Conservation (phyloP, 2,329 filamentous ascomycete species). For the Exophiala alcalophila region DNA sequence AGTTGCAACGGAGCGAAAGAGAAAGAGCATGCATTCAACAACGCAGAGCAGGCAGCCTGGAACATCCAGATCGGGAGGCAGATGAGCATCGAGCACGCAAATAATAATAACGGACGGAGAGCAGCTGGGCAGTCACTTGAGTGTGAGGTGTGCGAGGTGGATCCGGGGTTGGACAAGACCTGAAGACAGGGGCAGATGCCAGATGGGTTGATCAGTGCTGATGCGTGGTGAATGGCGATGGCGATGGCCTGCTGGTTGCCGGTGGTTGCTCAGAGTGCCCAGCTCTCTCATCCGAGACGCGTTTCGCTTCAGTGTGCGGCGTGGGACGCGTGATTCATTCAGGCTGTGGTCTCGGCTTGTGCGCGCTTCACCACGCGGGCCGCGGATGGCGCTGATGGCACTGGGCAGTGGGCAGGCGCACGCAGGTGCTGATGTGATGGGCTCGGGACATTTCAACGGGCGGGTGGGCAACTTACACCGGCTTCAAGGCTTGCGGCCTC, state of each 20-base stretch:
- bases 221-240: too few species aligned
- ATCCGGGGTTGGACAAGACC: constrained; percentile 20
- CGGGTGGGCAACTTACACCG: constrained; percentile 17
- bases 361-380: not conserved
- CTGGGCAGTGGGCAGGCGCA: too few species aligned
- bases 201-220: too few species aligned
- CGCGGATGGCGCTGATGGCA: too few species aligned
- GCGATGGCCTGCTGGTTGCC: too few species aligned
- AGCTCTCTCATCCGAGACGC: constrained; percentile 18
- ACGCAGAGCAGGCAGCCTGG: constrained; percentile 1
- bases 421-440: constrained; percentile 8
- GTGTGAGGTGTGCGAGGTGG: constrained; percentile 14
- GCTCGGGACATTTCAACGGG: constrained; percentile 1
- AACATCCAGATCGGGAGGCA: not conserved
- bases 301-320: constrained; percentile 17
- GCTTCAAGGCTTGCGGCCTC: not conserved
- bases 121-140: constrained; percentile 5
- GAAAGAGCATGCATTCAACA: constrained; percentile 3
- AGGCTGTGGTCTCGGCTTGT: not conserved
- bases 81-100: constrained; percentile 3
- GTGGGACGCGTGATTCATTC: too few species aligned
- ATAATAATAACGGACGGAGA: constrained; percentile 4
- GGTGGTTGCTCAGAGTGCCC: constrained; percentile 3
- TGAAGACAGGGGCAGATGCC: constrained; percentile 13
- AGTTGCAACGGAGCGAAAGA: constrained; percentile 3